phyloP scores from a whole-genome alignment of 1,139 yeast genomes.

The Petasospora fabianii region DNA sequence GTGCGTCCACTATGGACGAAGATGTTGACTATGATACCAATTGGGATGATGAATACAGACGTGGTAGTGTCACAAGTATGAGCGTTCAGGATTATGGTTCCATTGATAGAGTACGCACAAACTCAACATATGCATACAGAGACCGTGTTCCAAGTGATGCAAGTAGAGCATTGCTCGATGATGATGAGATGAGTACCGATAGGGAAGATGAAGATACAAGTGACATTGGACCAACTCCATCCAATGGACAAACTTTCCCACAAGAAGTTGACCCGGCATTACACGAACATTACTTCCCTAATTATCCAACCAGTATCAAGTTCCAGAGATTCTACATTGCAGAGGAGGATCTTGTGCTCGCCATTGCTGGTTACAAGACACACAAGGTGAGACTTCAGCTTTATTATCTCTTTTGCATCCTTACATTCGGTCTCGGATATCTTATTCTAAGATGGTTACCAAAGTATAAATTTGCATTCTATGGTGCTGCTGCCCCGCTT shows the following conservation, averaged over 20 bases:
- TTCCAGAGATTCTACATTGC: conserved; percentile 87
- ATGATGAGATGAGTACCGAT: conserved; percentile 25
- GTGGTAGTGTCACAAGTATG: conserved; percentile 31
- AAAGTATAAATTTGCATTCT: conserved; percentile 58
- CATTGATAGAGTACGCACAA: conserved; percentile 29
- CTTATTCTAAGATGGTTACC: conserved; percentile 85
- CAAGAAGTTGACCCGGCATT: conserved; percentile 32
- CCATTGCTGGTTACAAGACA: conserved; percentile 83
- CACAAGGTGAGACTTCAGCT: conserved; percentile 42
- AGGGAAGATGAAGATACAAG: conserved; percentile 29
- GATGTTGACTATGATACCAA: conserved; percentile 54
- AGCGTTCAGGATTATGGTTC: conserved; percentile 28
- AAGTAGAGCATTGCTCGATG: conserved; percentile 28
- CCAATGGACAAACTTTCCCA: conserved; percentile 10
- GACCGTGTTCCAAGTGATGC: conserved; percentile 40
- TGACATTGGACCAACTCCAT: conserved; percentile 28
- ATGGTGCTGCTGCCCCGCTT: conserved; percentile 65
- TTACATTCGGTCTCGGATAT: conserved; percentile 69
- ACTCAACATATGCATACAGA: conserved; percentile 38
- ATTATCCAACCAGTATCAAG: conserved; percentile 42
- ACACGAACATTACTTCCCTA: conserved; percentile 41
- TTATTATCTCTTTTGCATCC: conserved; percentile 53
- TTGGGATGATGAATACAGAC: conserved; percentile 55
- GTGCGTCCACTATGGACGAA: conserved; percentile 73
- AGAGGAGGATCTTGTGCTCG: conserved; percentile 91